phyloP scores from a whole-genome alignment of 768 basidiomycete genomes.

The Dioszegia crocea region DNA sequence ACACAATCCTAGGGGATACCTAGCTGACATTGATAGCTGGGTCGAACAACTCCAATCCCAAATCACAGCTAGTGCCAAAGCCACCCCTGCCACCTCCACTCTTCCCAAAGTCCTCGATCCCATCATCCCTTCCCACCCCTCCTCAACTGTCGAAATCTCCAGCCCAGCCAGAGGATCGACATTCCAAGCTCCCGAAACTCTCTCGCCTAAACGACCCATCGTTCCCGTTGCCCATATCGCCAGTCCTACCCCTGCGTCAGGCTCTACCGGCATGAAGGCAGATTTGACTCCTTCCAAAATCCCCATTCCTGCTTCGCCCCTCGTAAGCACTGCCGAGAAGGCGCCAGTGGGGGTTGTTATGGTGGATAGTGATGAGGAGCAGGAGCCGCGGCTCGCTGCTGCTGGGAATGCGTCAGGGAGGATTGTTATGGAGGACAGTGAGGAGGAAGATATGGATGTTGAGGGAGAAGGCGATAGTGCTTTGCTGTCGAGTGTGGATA shows the following conservation, averaged over 20 bases:
- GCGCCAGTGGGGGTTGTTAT: not conserved
- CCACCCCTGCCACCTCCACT: not conserved
- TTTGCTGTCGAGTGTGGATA: not conserved
- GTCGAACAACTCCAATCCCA: not conserved
- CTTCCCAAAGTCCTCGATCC: not conserved
- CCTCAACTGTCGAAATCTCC: not conserved
- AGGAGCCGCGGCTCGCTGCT: no score
- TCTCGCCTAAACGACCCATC: not conserved
- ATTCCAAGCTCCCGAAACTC: not conserved
- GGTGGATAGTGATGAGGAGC: not conserved
- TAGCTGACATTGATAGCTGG: not conserved
- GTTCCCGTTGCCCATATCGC: not conserved
- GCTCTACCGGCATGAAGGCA: slow-evolving; percentile 1
- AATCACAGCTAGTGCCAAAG: not conserved
- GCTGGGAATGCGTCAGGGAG: not conserved
- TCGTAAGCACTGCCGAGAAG: not conserved
- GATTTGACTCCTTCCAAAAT: not conserved
- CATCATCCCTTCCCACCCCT: not conserved
- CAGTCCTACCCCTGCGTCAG: not conserved
- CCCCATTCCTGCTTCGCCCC: slow-evolving; percentile 1
- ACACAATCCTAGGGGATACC: no score
- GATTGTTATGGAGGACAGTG: not conserved
- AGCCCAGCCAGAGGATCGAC: not conserved
- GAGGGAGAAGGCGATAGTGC: not conserved
- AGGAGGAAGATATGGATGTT: slow-evolving; percentile 1